phyloP scores from a whole-genome alignment of 257 asterid genomes.

The Solanum neorickii region DNA sequence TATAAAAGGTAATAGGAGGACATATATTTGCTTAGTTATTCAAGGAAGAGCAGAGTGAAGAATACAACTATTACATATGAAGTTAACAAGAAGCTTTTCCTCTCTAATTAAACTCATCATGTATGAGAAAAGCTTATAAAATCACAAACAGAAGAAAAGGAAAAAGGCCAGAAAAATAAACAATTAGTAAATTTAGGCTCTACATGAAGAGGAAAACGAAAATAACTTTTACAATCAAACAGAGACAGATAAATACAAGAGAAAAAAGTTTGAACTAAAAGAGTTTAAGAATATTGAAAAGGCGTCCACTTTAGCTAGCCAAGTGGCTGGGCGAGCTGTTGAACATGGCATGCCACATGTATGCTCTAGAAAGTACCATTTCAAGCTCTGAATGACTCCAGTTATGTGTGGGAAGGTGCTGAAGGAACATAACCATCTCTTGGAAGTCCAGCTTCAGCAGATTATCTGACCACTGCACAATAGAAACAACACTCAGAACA shows the following conservation, averaged over 20 bases:
- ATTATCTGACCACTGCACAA: constrained; percentile 75
- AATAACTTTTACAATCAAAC: neutral
- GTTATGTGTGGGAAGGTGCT: constrained; percentile 76
- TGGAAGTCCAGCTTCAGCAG: constrained; percentile 83
- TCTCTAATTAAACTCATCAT: neutral
- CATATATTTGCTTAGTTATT: neutral
- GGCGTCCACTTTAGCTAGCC: constrained; percentile 33
- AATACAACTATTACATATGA: neutral
- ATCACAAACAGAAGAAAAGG: neutral
- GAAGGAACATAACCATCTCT: constrained; percentile 97
- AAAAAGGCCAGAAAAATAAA: neutral
- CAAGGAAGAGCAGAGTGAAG: neutral
- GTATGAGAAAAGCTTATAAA: neutral
- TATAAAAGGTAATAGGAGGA: neutral
- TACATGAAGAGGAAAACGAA: neutral
- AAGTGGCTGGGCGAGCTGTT: constrained; percentile 88
- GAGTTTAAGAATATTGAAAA: neutral
- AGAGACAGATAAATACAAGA: neutral
- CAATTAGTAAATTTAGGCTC: neutral
- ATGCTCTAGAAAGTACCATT: constrained; percentile 90
- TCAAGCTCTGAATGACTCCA: constrained; percentile 81
- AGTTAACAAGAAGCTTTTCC: neutral
- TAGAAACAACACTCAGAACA: neutral
- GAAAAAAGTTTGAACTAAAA: neutral
- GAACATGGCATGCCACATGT: constrained; percentile 94